Conservation (phyloP, 192 early-diverging fungal species). For the Dissophora globulifera region DNA sequence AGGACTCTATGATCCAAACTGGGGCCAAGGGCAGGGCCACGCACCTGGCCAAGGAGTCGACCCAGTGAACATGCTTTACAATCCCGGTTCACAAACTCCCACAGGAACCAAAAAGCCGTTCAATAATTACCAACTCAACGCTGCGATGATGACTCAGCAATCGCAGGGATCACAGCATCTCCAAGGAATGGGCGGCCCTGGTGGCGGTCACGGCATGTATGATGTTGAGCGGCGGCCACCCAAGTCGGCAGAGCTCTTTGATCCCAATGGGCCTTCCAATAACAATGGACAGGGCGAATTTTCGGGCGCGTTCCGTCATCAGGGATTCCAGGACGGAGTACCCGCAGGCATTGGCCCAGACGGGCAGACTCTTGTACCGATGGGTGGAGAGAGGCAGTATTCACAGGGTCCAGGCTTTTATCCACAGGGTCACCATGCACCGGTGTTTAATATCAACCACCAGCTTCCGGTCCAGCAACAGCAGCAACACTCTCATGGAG, state of each 20-base stretch:
- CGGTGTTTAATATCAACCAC: constrained; percentile 5
- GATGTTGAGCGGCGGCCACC: constrained; percentile 46
- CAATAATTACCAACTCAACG: constrained; percentile 13
- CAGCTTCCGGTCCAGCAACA: constrained; percentile 2
- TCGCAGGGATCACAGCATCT: not conserved
- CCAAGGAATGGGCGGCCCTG: constrained; percentile 7
- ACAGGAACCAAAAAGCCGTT: constrained; percentile 19
- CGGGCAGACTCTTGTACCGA: not conserved
- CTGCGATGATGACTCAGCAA: constrained; percentile 12
- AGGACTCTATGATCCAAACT: constrained; percentile 22
- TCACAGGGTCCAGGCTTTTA: constrained; percentile 6
- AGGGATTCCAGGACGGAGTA: constrained; percentile 12
- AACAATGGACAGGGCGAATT: constrained; percentile 4
- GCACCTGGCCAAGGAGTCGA: constrained; percentile 9
- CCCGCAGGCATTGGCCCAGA: not conserved
- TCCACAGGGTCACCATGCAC: not conserved
- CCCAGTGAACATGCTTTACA: constrained; percentile 18
- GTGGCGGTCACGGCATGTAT: constrained; percentile 18
- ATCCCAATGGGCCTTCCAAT: constrained; percentile 30
- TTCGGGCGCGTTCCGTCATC: not conserved
- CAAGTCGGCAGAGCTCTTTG: constrained; percentile 43
- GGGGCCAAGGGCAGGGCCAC: constrained; percentile 14
- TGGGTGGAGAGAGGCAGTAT: not conserved
- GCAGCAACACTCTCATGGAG: no score
- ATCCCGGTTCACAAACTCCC: constrained; percentile 8